Evolutionary conservation across 306 rosid species (phyloP).

Genomic region (Hippophae rhamnoides): DNA sequence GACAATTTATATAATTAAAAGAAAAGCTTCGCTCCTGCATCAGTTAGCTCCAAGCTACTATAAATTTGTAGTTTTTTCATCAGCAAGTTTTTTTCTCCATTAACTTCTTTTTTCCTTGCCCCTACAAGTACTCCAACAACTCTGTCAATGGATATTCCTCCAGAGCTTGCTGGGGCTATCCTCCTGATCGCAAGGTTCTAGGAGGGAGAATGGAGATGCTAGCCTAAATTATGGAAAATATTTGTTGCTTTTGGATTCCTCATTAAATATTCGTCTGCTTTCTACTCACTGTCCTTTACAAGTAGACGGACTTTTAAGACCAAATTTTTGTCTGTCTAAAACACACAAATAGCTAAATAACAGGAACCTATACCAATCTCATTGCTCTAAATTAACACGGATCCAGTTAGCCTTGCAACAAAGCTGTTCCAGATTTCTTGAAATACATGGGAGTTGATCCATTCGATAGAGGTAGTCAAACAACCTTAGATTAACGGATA

Average conservation of each 20-base stretch:
- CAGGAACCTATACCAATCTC: constrained; percentile 93
- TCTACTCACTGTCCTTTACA: constrained; percentile 16
- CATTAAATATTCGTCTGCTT: background rate
- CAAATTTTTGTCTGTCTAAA: background rate
- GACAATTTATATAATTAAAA: no score
- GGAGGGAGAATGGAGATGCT: constrained; percentile 22
- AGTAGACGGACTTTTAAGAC: constrained; percentile 80
- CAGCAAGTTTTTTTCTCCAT: background rate
- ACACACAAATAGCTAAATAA: constrained; percentile 14
- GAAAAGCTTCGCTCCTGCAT: no score
- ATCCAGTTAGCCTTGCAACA: constrained; percentile 71
- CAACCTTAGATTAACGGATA: constrained; percentile 66
- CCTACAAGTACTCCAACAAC: constrained; percentile 62
- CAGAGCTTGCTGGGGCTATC: constrained; percentile 78
- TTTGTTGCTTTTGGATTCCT: no score
- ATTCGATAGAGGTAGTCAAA: constrained; percentile 52
- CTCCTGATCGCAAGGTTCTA: constrained; percentile 81
- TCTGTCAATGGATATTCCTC: constrained; percentile 60
- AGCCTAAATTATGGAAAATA: constrained; percentile 3
- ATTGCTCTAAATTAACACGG: constrained; percentile 65
- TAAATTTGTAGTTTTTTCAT: background rate
- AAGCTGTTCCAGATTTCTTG: constrained; percentile 78
- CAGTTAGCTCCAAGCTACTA: no score
- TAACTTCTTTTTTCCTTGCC: constrained; percentile 4
- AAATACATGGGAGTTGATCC: constrained; percentile 87